phyloP scores from a whole-genome alignment of 192 early-diverging fungal genomes.

The Coemansia umbellata region DNA sequence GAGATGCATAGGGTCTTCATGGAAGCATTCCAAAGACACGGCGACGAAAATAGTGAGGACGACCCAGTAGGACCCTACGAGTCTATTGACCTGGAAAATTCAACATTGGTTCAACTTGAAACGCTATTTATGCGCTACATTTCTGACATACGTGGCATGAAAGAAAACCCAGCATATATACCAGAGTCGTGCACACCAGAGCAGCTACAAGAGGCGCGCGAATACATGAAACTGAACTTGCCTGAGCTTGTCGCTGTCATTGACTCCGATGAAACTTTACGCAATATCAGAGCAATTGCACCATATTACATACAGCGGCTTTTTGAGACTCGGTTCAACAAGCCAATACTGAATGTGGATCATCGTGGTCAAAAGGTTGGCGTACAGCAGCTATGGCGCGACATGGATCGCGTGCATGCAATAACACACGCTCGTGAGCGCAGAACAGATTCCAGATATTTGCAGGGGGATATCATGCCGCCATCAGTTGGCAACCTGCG shows the following conservation, averaged over 20 bases:
- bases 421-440: background rate
- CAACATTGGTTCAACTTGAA: constrained; percentile 13
- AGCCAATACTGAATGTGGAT: constrained; percentile 16
- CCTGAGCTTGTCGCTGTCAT: constrained; percentile 32
- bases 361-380: constrained; percentile 27
- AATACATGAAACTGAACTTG: constrained; percentile 17
- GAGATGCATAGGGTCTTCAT: no score
- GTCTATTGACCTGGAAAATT: background rate
- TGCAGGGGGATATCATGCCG: constrained; percentile 5
- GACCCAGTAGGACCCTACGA: no score
- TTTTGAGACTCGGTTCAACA: constrained; percentile 25
- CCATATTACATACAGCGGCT: constrained; percentile 39
- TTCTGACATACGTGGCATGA: background rate
- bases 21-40: no score
- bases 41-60: no score
- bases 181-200: background rate
- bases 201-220: constrained; percentile 9
- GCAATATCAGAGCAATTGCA: constrained; percentile 9
- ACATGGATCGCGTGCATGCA: constrained; percentile 19
- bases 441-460: background rate
- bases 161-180: constrained; percentile 1
- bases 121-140: constrained; percentile 18
- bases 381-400: constrained; percentile 13
- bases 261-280: background rate
- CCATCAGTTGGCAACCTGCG: constrained; percentile 4